Percentiles rank a stretch among this genome's conserved stretches.
Conservation (phyloP, 2,329 filamentous ascomycete species). For the Beauveria sp. region DNA sequence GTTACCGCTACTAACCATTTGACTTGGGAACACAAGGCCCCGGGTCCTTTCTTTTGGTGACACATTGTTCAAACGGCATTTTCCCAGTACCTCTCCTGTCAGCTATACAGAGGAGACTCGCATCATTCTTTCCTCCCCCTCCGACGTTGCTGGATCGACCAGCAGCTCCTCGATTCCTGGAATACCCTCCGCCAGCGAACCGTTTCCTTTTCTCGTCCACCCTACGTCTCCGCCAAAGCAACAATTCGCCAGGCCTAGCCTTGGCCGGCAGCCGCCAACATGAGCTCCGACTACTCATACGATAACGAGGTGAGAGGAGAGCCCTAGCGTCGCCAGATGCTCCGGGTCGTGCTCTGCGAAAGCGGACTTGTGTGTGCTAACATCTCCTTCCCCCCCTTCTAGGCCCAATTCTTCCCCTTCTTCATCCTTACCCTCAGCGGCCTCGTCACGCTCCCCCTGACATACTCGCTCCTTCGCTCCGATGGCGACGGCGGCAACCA, state of each 20-base stretch:
- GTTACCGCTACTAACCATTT: neutral
- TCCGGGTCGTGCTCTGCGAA: no score
- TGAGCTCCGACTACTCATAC: constrained; percentile 96
- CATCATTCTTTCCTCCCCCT: neutral
- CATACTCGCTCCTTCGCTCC: constrained; percentile 77
- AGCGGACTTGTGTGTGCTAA: neutral
- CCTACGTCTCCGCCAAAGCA: neutral
- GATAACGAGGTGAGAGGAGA: constrained; percentile 66
- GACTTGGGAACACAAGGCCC: neutral
- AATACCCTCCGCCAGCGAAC: neutral
- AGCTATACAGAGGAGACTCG: neutral
- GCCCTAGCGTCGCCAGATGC: neutral
- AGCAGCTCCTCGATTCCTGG: neutral
- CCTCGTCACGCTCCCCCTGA: constrained; percentile 82
- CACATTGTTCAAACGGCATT: constrained; percentile 4
- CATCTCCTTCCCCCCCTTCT: neutral
- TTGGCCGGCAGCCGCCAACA: constrained; percentile 43
- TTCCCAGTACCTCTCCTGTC: neutral
- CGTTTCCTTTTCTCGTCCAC: neutral
- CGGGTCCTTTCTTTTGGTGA: constrained; percentile 8
- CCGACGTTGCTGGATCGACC: neutral
- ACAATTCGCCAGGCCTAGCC: constrained; percentile 21
- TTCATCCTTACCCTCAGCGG: constrained; percentile 89
- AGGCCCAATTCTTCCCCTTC: constrained; percentile 98
- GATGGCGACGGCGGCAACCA: constrained; percentile 70